Evolutionary conservation across 2,329 filamentous ascomycete species (phyloP), one percentile per base, ranked within the genome.

Genomic region (Fusarium sp.): DNA sequence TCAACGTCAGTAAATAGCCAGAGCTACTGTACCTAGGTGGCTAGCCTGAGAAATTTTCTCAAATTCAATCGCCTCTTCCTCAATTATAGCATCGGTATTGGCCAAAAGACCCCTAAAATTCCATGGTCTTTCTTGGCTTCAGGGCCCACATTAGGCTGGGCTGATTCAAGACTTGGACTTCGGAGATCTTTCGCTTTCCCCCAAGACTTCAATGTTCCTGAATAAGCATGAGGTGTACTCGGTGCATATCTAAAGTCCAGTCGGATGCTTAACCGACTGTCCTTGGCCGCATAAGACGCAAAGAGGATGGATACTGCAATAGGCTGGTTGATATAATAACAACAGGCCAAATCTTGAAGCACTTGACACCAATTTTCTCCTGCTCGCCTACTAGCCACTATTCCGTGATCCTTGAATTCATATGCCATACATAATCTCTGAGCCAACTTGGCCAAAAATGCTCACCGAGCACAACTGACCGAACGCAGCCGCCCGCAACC

Each of bases 381-480:
- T 19, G 17, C 15, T 11, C 47, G n/a, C 25, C 17, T 15, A 13
- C 13, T n/a, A n/a, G 25, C 41, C 6, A 10, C 4, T 2, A 32
- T 29, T 35, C 47, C 37, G 19, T 29, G 47, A 29, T 49, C 15
- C 14, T 17, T 23, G 14, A 32, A 32, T 25, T 25, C 33, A 19
- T 33, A 31, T 57, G 55, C 49, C 51, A 57, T 39, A 42, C 51
- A 57, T 39, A 42, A 47, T 45, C n/a, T 43, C 39, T 31, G 27
- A 52, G 50, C 58, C 47, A 43, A 13, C 27, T 8, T 63, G 44
- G 57, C 63, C 47, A 52, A 66, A 66, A 58, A 25, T 21, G 32
- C 49, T 68, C 65, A 67, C 65, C 65, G 53, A 64, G 42, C 23
- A 25, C 23, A 25, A 8, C 43, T 55, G 37, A 39, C 48, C 23